Percentiles rank a stretch among this genome's conserved stretches.
phyloP scores from a whole-genome alignment of 257 asterid genomes.

The Przewalskia tangutica region DNA sequence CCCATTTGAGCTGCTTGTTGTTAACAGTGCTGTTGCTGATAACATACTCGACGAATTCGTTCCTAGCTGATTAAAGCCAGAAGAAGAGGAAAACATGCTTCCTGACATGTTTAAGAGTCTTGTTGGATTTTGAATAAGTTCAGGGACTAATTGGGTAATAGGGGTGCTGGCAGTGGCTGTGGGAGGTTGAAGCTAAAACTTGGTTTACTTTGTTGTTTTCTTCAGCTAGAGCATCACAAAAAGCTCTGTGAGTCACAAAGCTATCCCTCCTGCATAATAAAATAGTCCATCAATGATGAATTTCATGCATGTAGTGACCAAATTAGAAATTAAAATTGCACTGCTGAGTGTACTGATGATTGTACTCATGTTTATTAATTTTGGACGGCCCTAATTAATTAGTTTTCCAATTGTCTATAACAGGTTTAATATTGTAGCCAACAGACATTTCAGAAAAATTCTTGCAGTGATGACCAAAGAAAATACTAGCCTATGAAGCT shows the following conservation, averaged over 20 bases:
- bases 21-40: slow-evolving; percentile 3
- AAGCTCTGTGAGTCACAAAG: slow-evolving; percentile 10
- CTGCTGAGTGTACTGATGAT: too few relatives aligned
- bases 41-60: background rate
- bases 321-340: background rate
- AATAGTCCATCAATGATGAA: background rate
- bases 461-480: background rate
- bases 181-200: background rate
- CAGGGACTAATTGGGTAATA: background rate
- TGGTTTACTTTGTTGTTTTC: background rate
- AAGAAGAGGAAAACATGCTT: slow-evolving; percentile 4
- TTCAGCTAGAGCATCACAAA: slow-evolving; percentile 10
- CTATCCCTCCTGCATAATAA: slow-evolving; percentile 7
- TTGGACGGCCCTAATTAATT: background rate
- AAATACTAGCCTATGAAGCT: background rate
- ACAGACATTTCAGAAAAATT: background rate
- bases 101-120: background rate
- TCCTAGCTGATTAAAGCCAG: background rate
- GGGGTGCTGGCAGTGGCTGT: too few relatives aligned
- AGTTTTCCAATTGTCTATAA: background rate
- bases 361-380: background rate
- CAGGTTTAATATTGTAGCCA: background rate
- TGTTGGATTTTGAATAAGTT: background rate
- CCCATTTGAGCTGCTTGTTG: slow-evolving; percentile 16
- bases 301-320: background rate